Conservation (phyloP, 2,329 filamentous ascomycete species). For the Cladorrhinum sp. region DNA sequence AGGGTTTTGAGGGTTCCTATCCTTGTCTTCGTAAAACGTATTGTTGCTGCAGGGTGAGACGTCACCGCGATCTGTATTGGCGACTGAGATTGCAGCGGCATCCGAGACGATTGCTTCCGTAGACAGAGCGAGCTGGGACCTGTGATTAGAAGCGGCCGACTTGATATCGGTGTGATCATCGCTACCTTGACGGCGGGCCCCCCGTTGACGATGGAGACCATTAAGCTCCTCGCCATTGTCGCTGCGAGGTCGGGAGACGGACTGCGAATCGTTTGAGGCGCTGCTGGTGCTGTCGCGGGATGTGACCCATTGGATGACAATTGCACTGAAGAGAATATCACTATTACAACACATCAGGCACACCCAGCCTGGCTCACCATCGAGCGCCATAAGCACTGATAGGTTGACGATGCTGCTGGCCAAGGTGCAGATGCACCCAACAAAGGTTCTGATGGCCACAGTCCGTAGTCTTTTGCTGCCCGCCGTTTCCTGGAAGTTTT, state of each 20-base stretch:
- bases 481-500: constrained; percentile 41
- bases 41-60: constrained; percentile 11
- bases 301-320: constrained; percentile 62
- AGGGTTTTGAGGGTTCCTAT: background rate
- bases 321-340: constrained; percentile 51
- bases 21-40: constrained; percentile 10
- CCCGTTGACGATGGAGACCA: background rate
- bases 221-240: background rate
- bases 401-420: constrained; percentile 58
- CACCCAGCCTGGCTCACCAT: constrained; percentile 61
- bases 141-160: background rate
- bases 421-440: constrained; percentile 56
- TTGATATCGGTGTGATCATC: background rate
- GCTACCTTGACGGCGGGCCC: background rate
- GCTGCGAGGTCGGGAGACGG: constrained; percentile 11
- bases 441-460: constrained; percentile 56
- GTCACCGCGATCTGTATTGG: background rate
- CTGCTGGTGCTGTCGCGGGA: constrained; percentile 38
- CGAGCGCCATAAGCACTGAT: constrained; percentile 53
- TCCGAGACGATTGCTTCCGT: constrained; percentile 29
- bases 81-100: constrained; percentile 24
- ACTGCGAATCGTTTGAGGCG: constrained; percentile 3
- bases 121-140: constrained; percentile 15
- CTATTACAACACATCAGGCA: constrained; percentile 64
- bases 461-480: constrained; percentile 45